Conservation (phyloP, 148 eudicot species). For the Pouteria glomerata region DNA sequence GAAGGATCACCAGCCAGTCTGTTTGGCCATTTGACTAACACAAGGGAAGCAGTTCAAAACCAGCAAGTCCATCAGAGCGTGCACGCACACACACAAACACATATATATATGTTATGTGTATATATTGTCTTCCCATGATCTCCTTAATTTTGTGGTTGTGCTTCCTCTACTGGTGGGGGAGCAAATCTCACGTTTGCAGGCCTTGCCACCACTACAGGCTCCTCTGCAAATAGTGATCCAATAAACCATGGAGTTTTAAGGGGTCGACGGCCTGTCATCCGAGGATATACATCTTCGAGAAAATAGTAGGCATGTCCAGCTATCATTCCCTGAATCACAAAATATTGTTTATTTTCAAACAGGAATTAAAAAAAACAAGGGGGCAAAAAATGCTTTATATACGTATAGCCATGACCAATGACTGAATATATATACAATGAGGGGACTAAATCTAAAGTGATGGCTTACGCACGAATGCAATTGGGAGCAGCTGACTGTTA, state of each 20-base stretch:
- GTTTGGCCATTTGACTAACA: not conserved
- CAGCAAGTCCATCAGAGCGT: not conserved
- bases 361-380: not conserved
- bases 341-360: not conserved
- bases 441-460: not conserved
- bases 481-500: not conserved
- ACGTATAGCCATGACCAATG: too few relatives aligned
- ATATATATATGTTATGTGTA: too few relatives aligned
- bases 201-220: conserved; percentile 71
- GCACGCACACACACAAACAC: too few relatives aligned
- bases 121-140: not conserved
- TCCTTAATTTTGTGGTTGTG: conserved; percentile 16
- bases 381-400: too few relatives aligned
- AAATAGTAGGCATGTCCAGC: conserved; percentile 97
- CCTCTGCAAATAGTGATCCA: conserved; percentile 70
- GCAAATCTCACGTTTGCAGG: conserved; percentile 71
- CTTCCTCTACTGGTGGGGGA: conserved; percentile 48
- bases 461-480: not conserved
- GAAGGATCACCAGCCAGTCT: not conserved
- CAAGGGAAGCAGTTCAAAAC: not conserved
- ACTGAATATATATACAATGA: too few relatives aligned
- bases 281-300: conserved; percentile 86
- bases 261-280: conserved; percentile 84
- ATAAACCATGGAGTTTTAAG: conserved; percentile 78
- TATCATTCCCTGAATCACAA: conserved; percentile 69